Evolutionary conservation across 2,329 filamentous ascomycete genomes (phyloP).

Genomic region (Aspergillus fructus): DNA sequence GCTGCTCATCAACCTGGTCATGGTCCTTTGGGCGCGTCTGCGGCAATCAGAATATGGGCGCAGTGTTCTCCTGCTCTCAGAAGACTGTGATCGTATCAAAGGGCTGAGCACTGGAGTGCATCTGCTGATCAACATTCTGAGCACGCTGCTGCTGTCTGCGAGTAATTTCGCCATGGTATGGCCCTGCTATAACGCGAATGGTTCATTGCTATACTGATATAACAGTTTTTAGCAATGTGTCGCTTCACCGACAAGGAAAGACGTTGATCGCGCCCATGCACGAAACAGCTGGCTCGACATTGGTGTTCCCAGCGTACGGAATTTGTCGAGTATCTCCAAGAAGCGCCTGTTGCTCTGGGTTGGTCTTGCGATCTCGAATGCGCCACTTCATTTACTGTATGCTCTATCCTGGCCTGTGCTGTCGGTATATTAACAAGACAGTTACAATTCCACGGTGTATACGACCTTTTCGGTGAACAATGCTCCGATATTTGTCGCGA

Average conservation of each 20-base stretch:
- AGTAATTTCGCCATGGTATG: conserved; percentile 50
- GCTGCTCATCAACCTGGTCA: not conserved
- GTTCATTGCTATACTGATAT: not conserved
- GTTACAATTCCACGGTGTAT: not conserved
- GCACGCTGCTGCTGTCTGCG: conserved; percentile 46
- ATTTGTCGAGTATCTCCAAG: conserved; percentile 34
- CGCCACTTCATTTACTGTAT: conserved; percentile 17
- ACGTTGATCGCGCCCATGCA: conserved; percentile 51
- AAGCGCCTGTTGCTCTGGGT: conserved; percentile 14
- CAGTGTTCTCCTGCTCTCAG: not conserved
- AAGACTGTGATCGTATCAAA: not conserved
- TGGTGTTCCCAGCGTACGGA: conserved; percentile 38
- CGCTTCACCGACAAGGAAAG: conserved; percentile 49
- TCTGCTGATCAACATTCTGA: conserved; percentile 50
- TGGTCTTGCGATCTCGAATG: conserved; percentile 13
- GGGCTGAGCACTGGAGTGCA: conserved; percentile 32
- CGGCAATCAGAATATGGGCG: not conserved
- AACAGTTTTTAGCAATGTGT: conserved; percentile 43
- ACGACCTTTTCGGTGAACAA: not conserved
- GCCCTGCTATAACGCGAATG: too few species aligned
- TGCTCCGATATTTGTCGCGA: not conserved
- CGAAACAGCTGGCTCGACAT: conserved; percentile 46
- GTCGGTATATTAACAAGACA: not conserved
- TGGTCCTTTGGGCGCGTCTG: not conserved
- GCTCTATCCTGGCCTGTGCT: too few species aligned